Base-by-base conservation (phyloP, 306 rosid genomes). In the Ochetophila trinervis region DNA sequence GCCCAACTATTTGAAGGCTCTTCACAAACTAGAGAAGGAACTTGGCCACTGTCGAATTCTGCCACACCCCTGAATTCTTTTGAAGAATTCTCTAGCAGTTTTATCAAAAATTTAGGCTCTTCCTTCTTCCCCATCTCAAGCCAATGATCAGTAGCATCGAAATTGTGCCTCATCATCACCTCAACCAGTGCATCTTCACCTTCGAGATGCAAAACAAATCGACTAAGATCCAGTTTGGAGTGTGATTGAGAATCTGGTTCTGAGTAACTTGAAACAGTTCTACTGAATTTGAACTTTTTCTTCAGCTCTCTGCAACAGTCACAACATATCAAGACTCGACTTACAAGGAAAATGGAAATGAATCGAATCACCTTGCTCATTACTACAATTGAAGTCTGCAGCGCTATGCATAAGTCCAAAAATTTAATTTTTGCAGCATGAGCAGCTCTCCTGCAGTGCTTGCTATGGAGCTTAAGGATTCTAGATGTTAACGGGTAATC, bases 191-290 rank as follows among this genome's bases (percentile, higher is more conserved):
- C 85, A 53, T 89, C 84, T 77, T 92, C 98, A 9, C 96, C 98
- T 80, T 87, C 93, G 22, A 92, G 98, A 77, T 87, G 85, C 57
- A 92, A 71, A 75, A 92, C 87, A 58, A 84, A 92, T 34, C 81
- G 59, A n/a, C 88, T 72, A 0, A 92, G 80, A 63, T 89, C 95
- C 11, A 63, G 34, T 57, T 51, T 83, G 5, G 70, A 49, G 35
- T 45, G 63, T 15, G 65, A 34, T 42, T 20, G 62, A 20, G 81
- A 74, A 14, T 58, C 87, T 23, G 77, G 11, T 40, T 76, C 83
- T 0, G 78, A 71, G 37, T 74, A 27, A 16, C 60, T 69, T 17
- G 85, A 74, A 64, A 49, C 53, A 11, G 45, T 65, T 22, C 53
- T 62, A 1, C 14, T 23, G 51, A 73, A 66, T 13, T 24, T 71